Percentiles rank a stretch among this genome's conserved stretches.
These are phyloP conservation scores for Diaporthe eres DNA, from an alignment of 2,329 filamentous ascomycete species.

Conservation along the genomic window DNA sequence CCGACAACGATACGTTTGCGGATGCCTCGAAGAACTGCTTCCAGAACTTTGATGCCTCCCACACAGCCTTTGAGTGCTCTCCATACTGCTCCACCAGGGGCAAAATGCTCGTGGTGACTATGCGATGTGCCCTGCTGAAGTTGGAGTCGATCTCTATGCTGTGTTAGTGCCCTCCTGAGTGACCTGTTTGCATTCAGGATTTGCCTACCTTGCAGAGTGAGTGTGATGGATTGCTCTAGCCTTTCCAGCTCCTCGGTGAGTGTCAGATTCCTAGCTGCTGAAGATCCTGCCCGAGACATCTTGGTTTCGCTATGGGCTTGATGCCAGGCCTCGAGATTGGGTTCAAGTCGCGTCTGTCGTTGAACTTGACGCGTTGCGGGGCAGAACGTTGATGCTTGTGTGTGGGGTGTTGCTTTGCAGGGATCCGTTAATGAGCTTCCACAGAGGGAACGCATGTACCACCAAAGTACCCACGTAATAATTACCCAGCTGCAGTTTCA, in stretches of 20 bases:
- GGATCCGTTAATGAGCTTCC: not conserved
- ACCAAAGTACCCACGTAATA: not conserved
- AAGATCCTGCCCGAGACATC: constrained; percentile 66
- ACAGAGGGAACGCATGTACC: constrained; percentile 17
- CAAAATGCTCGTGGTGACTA: constrained; percentile 93
- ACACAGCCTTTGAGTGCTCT: constrained; percentile 92
- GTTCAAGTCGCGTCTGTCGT: constrained; percentile 36
- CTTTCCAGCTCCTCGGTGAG: constrained; percentile 96
- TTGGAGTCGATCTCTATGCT: constrained; percentile 94
- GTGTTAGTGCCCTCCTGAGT: not conserved
- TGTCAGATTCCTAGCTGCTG: constrained; percentile 72
- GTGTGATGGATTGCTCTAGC: constrained; percentile 95
- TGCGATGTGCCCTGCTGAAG: constrained; percentile 95
- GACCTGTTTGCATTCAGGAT: not conserved
- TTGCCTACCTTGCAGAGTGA: constrained; percentile 87
- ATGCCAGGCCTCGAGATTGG: constrained; percentile 4
- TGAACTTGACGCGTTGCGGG: constrained; percentile 37
- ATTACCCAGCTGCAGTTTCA: not conserved
- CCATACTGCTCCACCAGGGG: constrained; percentile 96
- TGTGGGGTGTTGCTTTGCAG: constrained; percentile 3
- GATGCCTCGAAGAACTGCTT: constrained; percentile 99
- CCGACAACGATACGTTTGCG: constrained; percentile 95
- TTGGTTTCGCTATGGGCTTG: not conserved
- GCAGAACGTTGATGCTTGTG: constrained; percentile 32
- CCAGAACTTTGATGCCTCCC: constrained; percentile 99